phyloP scores from a whole-genome alignment of 768 basidiomycete genomes.

The Lentinus tigrinus region DNA sequence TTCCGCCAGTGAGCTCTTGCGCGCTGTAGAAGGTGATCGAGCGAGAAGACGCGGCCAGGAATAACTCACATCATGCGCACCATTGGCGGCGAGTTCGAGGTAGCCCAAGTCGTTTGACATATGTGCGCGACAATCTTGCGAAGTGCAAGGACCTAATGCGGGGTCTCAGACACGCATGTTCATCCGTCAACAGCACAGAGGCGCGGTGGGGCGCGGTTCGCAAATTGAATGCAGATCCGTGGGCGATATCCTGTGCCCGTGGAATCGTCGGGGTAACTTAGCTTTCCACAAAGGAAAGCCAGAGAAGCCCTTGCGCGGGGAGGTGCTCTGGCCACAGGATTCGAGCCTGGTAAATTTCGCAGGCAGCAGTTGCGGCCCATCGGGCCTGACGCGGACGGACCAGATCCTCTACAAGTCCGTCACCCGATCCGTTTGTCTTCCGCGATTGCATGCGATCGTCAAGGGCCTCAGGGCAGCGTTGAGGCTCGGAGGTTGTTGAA shows the following conservation, averaged over 20 bases:
- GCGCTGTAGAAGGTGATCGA: not conserved
- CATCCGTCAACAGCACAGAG: not conserved
- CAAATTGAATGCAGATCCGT: not conserved
- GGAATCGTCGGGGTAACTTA: conserved; percentile 16
- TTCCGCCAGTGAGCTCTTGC: not conserved
- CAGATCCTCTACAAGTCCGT: not conserved
- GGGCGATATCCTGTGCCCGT: conserved; percentile 1
- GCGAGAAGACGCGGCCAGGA: not conserved
- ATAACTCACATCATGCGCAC: not conserved
- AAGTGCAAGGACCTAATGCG: not conserved
- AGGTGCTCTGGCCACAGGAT: not conserved
- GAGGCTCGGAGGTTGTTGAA: not conserved
- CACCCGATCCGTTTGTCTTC: not conserved
- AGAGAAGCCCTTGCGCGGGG: conserved; percentile 1
- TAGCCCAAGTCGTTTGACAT: no score
- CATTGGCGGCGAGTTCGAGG: not conserved
- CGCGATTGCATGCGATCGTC: conserved; percentile 2
- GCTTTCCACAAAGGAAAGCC: not conserved
- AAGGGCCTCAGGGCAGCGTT: not conserved
- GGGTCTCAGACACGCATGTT: conserved; percentile 8
- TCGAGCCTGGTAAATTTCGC: not conserved
- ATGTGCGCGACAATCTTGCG: not conserved
- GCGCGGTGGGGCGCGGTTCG: conserved; percentile 1
- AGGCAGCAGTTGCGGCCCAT: not conserved
- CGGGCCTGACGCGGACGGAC: conserved; percentile 9